These are phyloP conservation scores for Sordariomycetes sp. DNA, from an alignment of 2,329 filamentous ascomycete species.

Conservation along the genomic window DNA sequence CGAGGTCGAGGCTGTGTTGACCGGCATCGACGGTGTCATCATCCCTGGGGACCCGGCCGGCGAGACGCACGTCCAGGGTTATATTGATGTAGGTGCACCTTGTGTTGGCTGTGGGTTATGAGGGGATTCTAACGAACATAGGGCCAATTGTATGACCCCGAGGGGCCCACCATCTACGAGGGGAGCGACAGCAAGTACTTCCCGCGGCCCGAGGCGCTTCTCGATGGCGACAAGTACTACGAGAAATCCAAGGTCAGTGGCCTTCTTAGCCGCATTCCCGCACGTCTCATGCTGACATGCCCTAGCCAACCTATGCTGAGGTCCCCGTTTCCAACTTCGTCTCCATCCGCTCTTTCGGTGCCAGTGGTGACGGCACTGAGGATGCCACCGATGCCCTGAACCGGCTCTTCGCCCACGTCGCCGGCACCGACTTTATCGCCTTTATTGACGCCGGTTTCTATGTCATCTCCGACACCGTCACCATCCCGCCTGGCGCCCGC, in stretches of 20 bases:
- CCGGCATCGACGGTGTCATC: conserved; percentile 31
- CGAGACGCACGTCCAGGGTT: conserved; percentile 32
- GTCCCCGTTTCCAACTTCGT: conserved; percentile 50
- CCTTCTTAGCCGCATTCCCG: background rate
- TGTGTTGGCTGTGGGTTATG: background rate
- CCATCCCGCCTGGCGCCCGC: conserved; percentile 34
- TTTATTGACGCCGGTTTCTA: conserved; percentile 55
- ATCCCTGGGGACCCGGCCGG: conserved; percentile 40
- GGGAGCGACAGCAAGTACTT: conserved; percentile 29
- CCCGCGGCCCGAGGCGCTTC: conserved; percentile 40
- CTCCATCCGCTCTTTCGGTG: conserved; percentile 57
- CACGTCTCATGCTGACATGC: background rate
- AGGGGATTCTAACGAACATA: conserved; percentile 18
- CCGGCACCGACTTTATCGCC: conserved; percentile 41
- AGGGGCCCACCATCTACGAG: conserved; percentile 34
- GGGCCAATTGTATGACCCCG: conserved; percentile 54
- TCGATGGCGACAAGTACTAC: conserved; percentile 47
- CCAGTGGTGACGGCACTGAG: conserved; percentile 60
- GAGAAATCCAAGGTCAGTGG: conserved; percentile 50
- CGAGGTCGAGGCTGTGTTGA: conserved; percentile 18
- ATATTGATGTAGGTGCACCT: conserved; percentile 7
- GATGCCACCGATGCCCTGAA: conserved; percentile 69
- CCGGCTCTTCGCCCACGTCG: conserved; percentile 42
- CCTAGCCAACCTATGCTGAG: conserved; percentile 56
- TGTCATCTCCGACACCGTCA: conserved; percentile 43